Evolutionary conservation across 176 grass and related monocot genomes (phyloP), one percentile per base, ranked within the genome.

Genomic region (Melocanna baccifera): DNA sequence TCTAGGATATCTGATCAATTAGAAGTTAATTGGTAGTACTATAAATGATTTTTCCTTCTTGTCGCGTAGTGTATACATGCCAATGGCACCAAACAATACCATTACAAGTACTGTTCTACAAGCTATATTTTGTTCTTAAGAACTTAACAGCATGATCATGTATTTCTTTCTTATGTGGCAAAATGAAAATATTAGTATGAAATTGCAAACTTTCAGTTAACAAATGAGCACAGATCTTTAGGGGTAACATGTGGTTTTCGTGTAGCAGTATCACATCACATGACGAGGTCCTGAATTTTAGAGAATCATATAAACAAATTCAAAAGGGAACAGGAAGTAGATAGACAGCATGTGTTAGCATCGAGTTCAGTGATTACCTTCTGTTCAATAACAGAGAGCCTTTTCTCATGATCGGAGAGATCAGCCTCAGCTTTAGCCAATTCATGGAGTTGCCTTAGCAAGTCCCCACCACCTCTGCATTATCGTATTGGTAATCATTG

Each of bases 381-480:
- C 67, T 91, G 76, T 84, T 96, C 91, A 71, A 99, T 94, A 80
- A 67, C 65, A 85, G 63, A 84, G 55, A 99, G 84, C 16, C 32
- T 89, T 62, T 89, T 83, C 71, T 96, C 83, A 81, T 89, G 89
- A 70, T 78, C 59, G 0, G 67, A 84, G 69, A 99, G 91, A 76
- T 99, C 88, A 86, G 77, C 77, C 86, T 99, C 93, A 79, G 96
- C 90, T 76, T 80, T 86, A 67, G 90, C 87, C 67, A 99, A 86
- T 81, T 91, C 89, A 77, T 93, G 83, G 41, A 99, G 91, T 82
- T 96, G 90, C 66, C 77, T 83, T 86, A 99, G 74, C 37, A 96
- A 65, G 56, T 95, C 86, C 30, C 90, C 93, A 67, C 86, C 86
- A 78, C 86, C 83, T 80, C 96, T 99, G 85, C 62, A 84, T 47